These are phyloP conservation scores for Microcyclosporella mali DNA, from an alignment of 2,329 filamentous ascomycete species.

Conservation along the genomic window DNA sequence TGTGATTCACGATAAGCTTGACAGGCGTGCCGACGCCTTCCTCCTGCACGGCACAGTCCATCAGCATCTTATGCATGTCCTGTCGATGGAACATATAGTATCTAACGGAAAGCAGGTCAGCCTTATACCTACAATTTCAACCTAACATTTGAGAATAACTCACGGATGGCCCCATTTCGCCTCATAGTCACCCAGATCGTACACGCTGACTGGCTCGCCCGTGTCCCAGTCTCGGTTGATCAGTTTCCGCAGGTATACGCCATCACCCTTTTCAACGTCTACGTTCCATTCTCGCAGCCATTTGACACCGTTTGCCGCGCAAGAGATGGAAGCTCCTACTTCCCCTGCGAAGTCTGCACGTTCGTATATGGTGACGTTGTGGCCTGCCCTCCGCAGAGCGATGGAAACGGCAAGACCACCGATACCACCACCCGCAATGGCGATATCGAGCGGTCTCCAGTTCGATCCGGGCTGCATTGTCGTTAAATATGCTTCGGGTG, in stretches of 20 bases:
- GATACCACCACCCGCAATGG: slow-evolving; percentile 48
- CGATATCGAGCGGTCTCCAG: slow-evolving; percentile 27
- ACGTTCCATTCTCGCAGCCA: slow-evolving; percentile 66
- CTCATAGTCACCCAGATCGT: slow-evolving; percentile 60
- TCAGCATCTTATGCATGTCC: slow-evolving; percentile 63
- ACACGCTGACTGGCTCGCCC: slow-evolving; percentile 59
- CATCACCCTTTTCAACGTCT: slow-evolving; percentile 58
- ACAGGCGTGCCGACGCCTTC: slow-evolving; percentile 51
- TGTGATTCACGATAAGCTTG: slow-evolving; percentile 52
- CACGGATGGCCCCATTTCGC: slow-evolving; percentile 55
- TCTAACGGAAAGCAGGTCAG: slow-evolving; percentile 2
- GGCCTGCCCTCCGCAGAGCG: slow-evolving; percentile 48
- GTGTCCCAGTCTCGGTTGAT: slow-evolving; percentile 67
- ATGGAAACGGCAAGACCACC: slow-evolving; percentile 49
- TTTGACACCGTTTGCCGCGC: slow-evolving; percentile 62
- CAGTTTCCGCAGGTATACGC: slow-evolving; percentile 58
- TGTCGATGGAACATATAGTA: slow-evolving; percentile 67
- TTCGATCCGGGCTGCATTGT: slow-evolving; percentile 15
- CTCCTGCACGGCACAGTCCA: slow-evolving; percentile 49
- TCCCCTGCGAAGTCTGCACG: slow-evolving; percentile 61
- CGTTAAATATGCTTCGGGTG: neutral
- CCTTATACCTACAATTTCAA: too few relatives aligned
- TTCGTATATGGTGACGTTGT: slow-evolving; percentile 57
- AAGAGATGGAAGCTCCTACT: slow-evolving; percentile 61
- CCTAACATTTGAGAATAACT: slow-evolving; percentile 1